Evolutionary conservation across 148 eudicot genomes (phyloP).

Genomic region (Drosera capensis): DNA sequence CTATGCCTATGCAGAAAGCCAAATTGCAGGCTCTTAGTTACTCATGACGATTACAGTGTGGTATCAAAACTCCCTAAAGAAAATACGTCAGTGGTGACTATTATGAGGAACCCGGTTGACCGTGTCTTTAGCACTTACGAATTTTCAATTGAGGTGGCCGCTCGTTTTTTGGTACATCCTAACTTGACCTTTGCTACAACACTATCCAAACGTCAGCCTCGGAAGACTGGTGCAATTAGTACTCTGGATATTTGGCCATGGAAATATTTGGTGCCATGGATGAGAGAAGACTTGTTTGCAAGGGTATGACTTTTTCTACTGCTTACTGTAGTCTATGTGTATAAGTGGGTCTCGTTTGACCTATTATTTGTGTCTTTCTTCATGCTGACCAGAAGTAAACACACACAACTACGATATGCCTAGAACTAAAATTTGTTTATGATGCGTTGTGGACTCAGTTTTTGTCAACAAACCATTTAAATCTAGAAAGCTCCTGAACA

Average conservation of each 20-base stretch:
- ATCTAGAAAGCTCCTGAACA: too few species aligned
- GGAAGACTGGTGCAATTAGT: conserved; percentile 39
- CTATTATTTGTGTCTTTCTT: neutral
- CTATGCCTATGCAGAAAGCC: conserved; percentile 39
- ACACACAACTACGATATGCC: too few species aligned
- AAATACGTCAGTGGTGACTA: conserved; percentile 84
- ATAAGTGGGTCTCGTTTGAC: neutral
- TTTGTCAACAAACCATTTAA: too few species aligned
- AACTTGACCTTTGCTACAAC: conserved; percentile 60
- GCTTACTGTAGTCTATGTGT: neutral
- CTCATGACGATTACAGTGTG: conserved; percentile 95
- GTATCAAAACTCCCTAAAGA: conserved; percentile 70
- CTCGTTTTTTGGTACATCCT: conserved; percentile 82
- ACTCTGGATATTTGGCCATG: conserved; percentile 97
- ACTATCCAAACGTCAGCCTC: conserved; percentile 40
- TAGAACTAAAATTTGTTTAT: too few species aligned
- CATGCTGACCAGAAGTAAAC: too few species aligned
- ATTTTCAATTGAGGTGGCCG: conserved; percentile 87
- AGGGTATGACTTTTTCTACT: conserved; percentile 39
- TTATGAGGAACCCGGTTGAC: conserved; percentile 78
- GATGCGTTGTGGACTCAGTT: too few species aligned
- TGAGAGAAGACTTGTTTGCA: conserved; percentile 88
- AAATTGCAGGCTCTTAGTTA: conserved; percentile 65
- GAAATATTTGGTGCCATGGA: conserved; percentile 98
- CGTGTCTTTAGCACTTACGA: conserved; percentile 93